Conservation (phyloP, 2,329 filamentous ascomycete species). For the Aspergillus ibericus region DNA sequence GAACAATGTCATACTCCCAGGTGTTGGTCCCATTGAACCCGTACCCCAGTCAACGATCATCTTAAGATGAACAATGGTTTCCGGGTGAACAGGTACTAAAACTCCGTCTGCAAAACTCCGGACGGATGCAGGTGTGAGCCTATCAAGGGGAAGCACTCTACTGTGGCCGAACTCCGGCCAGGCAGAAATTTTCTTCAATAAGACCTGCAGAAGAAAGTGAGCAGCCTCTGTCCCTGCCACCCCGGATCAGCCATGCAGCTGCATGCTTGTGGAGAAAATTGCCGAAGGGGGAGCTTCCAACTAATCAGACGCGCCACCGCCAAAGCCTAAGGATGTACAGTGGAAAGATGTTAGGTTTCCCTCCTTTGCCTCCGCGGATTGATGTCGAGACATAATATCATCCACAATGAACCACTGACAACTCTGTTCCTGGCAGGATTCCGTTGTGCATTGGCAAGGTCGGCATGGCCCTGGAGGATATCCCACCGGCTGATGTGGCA, state of each 20-base stretch:
- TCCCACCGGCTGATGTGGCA: conserved; percentile 8
- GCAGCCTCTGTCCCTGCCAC: neutral
- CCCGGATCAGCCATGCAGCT: neutral
- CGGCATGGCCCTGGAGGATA: conserved; percentile 12
- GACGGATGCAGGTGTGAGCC: neutral
- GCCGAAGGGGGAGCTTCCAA: neutral
- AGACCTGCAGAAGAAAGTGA: neutral
- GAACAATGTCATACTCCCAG: neutral
- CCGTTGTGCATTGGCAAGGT: neutral
- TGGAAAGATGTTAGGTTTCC: neutral
- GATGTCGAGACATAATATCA: neutral
- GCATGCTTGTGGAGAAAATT: neutral
- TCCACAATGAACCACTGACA: neutral
- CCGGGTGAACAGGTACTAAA: conserved; percentile 8
- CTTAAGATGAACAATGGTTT: neutral
- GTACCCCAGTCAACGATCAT: neutral
- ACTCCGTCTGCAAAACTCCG: conserved; percentile 22
- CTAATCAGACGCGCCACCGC: neutral
- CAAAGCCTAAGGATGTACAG: neutral
- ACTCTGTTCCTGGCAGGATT: neutral
- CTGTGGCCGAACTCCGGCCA: conserved; percentile 1
- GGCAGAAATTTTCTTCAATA: neutral
- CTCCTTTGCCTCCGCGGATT: too few relatives aligned
- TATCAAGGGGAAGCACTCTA: neutral
- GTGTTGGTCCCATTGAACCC: neutral